A percentile compares a stretch with the other conserved stretches of the same genome.
phyloP scores from a whole-genome alignment of 2,329 filamentous ascomycete genomes.

The Clonostachys sp. region DNA sequence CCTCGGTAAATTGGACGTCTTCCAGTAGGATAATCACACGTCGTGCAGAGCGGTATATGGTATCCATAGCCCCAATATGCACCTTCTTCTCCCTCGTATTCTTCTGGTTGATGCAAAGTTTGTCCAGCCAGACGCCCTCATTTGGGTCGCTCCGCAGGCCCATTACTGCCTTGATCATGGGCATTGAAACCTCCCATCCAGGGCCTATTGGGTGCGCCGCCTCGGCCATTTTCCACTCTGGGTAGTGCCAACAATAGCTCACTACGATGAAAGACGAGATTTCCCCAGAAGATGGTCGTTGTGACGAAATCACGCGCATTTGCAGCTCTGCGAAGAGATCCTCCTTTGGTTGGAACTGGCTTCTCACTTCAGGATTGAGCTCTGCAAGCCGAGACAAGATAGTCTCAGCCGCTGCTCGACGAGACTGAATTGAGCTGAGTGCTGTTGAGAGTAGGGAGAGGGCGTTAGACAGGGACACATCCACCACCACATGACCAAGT shows the following conservation, averaged over 20 bases:
- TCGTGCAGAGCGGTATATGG: neutral
- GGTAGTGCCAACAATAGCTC: neutral
- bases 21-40: neutral
- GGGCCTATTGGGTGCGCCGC: neutral
- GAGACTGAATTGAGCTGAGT: neutral
- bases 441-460: neutral
- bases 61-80: neutral
- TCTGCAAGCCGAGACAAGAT: neutral
- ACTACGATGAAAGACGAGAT: neutral
- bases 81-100: neutral
- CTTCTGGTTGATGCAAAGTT: neutral
- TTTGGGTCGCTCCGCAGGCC: neutral
- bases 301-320: neutral
- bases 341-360: neutral
- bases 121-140: neutral
- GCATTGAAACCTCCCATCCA: neutral
- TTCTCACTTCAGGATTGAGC: neutral
- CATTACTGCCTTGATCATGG: neutral
- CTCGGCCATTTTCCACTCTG: neutral
- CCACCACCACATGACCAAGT: neutral
- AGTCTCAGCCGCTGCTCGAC: neutral
- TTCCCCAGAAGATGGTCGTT: neutral
- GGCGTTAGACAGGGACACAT: neutral
- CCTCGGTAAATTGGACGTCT: neutral
- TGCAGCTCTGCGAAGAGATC: neutral